Conservation (phyloP, 1,284 basidiomycete species). For the Thelephora terrestris region DNA sequence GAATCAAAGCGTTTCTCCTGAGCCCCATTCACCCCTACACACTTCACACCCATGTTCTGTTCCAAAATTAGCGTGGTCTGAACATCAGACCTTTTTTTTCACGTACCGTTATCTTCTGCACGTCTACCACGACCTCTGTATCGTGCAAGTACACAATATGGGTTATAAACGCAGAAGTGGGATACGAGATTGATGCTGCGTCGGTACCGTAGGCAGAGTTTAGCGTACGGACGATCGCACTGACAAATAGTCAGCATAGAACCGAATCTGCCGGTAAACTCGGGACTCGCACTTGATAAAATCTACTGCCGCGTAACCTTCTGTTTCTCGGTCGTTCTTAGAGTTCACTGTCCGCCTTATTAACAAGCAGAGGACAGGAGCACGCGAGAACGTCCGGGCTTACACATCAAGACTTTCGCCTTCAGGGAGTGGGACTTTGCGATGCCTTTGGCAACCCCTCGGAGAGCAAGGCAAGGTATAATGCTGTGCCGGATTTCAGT, state of each 20-base stretch:
- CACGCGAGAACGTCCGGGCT: slow-evolving; percentile 19
- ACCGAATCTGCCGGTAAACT: slow-evolving; percentile 7
- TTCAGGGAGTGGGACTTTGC: slow-evolving; percentile 63
- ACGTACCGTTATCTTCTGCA: slow-evolving; percentile 50
- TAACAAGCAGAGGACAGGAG: not conserved
- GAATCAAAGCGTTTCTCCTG: slow-evolving; percentile 37
- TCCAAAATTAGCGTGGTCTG: slow-evolving; percentile 6
- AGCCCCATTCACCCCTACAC: slow-evolving; percentile 31
- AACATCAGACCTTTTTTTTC: not conserved
- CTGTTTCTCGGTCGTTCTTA: slow-evolving; percentile 86
- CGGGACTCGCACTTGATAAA: slow-evolving; percentile 55
- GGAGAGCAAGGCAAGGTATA: slow-evolving; percentile 83
- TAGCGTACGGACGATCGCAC: slow-evolving; percentile 62
- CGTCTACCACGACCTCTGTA: slow-evolving; percentile 53
- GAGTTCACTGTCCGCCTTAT: slow-evolving; percentile 60
- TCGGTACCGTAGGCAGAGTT: slow-evolving; percentile 46
- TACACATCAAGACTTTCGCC: slow-evolving; percentile 79
- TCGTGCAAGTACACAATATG: slow-evolving; percentile 75
- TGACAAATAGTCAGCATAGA: slow-evolving; percentile 17
- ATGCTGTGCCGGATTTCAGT: slow-evolving; percentile 35
- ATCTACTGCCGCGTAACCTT: slow-evolving; percentile 75
- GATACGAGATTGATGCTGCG: slow-evolving; percentile 45
- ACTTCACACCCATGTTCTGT: slow-evolving; percentile 53
- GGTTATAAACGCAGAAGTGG: slow-evolving; percentile 68
- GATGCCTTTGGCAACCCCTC: slow-evolving; percentile 74